Conservation (phyloP, 2,329 filamentous ascomycete species). For the Ophiostoma ulmi region DNA sequence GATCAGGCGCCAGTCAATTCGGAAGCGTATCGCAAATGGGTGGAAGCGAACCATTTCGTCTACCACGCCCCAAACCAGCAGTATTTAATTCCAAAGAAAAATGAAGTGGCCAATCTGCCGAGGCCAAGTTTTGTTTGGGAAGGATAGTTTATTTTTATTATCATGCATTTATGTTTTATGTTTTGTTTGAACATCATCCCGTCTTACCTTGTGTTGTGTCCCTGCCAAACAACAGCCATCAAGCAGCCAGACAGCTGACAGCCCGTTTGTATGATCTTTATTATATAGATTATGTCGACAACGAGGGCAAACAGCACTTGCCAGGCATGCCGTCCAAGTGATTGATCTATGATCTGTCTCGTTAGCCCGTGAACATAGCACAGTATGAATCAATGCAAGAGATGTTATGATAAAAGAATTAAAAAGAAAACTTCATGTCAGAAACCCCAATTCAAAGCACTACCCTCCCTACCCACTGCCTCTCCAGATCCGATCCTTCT, state of each 20-base stretch:
- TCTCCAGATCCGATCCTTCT: conserved; percentile 30
- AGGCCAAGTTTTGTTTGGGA: too few species aligned
- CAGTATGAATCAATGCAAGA: not conserved
- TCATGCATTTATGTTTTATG: not conserved
- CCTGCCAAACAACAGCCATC: too few species aligned
- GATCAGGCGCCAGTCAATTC: too few species aligned
- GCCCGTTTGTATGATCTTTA: not conserved
- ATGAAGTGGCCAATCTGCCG: too few species aligned
- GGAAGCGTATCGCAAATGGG: too few species aligned
- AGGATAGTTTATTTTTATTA: too few species aligned
- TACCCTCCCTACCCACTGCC: conserved; percentile 34
- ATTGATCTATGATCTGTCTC: not conserved
- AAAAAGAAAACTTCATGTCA: conserved; percentile 17
- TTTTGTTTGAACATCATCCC: not conserved
- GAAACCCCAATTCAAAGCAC: conserved; percentile 39
- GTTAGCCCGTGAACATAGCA: not conserved
- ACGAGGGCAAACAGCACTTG: not conserved
- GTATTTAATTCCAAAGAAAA: too few species aligned
- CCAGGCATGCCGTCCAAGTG: not conserved
- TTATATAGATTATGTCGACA: not conserved
- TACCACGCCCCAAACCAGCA: too few species aligned
- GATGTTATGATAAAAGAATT: not conserved
- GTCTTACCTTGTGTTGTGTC: not conserved
- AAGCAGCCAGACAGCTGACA: not conserved
- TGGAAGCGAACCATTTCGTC: too few species aligned